phyloP scores from a whole-genome alignment of 2,329 filamentous ascomycete species.

The Pyrenophora teres region DNA sequence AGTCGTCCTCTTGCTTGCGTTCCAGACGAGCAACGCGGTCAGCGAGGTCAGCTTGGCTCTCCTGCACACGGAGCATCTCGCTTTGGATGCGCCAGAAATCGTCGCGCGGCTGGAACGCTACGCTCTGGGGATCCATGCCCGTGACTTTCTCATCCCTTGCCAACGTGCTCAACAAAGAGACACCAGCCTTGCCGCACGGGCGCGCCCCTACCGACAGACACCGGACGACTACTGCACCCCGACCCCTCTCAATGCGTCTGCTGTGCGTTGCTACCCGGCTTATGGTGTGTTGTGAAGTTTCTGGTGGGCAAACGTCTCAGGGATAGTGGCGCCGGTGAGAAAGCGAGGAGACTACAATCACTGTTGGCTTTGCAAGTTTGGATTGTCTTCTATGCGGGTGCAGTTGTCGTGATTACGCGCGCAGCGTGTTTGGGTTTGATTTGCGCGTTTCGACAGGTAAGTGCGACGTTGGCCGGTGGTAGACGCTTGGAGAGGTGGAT shows the following conservation, averaged over 20 bases:
- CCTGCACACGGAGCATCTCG: conserved; percentile 65
- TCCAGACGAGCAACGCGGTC: conserved; percentile 66
- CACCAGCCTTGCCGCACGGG: conserved; percentile 19
- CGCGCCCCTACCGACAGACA: conserved; percentile 17
- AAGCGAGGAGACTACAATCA: too few relatives aligned
- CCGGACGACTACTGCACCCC: conserved; percentile 18
- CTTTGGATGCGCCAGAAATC: conserved; percentile 68
- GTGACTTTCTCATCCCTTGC: conserved; percentile 39
- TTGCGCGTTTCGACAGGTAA: too few relatives aligned
- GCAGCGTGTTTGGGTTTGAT: too few relatives aligned
- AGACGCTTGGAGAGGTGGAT: too few relatives aligned
- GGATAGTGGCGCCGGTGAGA: neutral
- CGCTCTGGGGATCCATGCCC: conserved; percentile 66
- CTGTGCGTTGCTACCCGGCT: neutral
- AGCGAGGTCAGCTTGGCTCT: conserved; percentile 64
- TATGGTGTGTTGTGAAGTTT: neutral
- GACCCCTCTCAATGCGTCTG: neutral
- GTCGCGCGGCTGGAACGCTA: conserved; percentile 66
- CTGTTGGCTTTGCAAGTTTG: too few relatives aligned
- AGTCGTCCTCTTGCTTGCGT: conserved; percentile 66
- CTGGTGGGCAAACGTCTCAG: conserved; percentile 1
- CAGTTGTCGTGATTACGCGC: too few relatives aligned
- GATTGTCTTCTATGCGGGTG: too few relatives aligned
- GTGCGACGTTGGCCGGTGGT: too few relatives aligned
- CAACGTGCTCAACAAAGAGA: conserved; percentile 28